Conservation (phyloP, 2,329 filamentous ascomycete species). For the Bisporella sp. region DNA sequence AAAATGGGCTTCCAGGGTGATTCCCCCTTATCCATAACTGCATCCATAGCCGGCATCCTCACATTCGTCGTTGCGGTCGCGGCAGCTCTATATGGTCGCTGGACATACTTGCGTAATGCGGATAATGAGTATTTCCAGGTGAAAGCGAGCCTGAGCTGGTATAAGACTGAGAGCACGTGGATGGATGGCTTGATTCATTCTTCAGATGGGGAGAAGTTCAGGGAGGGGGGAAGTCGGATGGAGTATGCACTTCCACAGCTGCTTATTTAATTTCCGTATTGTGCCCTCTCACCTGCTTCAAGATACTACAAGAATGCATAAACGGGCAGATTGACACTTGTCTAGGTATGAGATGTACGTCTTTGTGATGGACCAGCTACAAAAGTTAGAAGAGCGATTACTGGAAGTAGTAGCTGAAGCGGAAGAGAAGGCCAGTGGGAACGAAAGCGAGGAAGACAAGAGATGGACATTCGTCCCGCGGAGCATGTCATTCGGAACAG, state of each 20-base stretch:
- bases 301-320: too few species aligned
- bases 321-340: too few species aligned
- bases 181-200: slow-evolving; percentile 35
- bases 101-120: slow-evolving; percentile 39
- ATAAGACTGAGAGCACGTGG: slow-evolving; percentile 41
- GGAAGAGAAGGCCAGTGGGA: slow-evolving; percentile 23
- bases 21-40: slow-evolving; percentile 37
- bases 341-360: slow-evolving; percentile 39
- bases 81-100: slow-evolving; percentile 36
- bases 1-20: slow-evolving; percentile 18
- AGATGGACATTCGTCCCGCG: slow-evolving; percentile 33
- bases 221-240: slow-evolving; percentile 1
- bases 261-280: too few species aligned
- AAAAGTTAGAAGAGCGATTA: slow-evolving; percentile 36
- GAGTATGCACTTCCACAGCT: slow-evolving; percentile 13
- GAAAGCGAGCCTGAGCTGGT: slow-evolving; percentile 40
- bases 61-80: slow-evolving; percentile 41
- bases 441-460: slow-evolving; percentile 12
- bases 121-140: slow-evolving; percentile 41
- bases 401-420: slow-evolving; percentile 39
- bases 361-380: slow-evolving; percentile 40
- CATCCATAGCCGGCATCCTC: slow-evolving; percentile 38
- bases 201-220: slow-evolving; percentile 13
- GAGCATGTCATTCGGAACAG: slow-evolving; percentile 32
- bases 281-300: too few species aligned